phyloP scores from a whole-genome alignment of 225 moss, liverwort and hornwort species.

The Climacium dendroides region DNA sequence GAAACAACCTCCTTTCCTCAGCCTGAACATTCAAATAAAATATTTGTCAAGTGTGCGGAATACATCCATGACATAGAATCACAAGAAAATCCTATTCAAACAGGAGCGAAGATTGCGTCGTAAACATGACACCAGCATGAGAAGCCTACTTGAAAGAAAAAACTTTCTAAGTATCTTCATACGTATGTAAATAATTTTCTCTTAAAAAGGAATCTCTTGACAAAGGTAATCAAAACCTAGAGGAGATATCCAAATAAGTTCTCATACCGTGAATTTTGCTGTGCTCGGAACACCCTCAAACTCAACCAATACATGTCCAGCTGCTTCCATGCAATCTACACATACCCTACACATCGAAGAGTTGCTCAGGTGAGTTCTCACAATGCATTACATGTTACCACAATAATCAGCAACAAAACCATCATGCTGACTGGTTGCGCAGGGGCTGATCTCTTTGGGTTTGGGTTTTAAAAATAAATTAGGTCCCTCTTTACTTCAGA shows the following conservation, averaged over 20 bases:
- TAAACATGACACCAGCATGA: neutral
- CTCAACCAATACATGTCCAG: constrained; percentile 22
- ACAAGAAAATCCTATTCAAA: neutral
- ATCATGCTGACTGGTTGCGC: neutral
- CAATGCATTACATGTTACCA: neutral
- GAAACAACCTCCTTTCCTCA: constrained; percentile 24
- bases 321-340: constrained; percentile 40
- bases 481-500: neutral
- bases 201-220: neutral
- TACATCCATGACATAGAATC: neutral
- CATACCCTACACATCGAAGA: constrained; percentile 5
- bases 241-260: neutral
- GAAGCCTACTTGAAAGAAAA: neutral
- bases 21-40: neutral
- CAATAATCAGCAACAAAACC: neutral
- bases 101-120: neutral
- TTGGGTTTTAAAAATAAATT: neutral
- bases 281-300: constrained; percentile 13
- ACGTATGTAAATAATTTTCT: neutral
- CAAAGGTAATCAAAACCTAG: neutral
- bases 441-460: neutral
- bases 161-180: neutral
- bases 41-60: neutral
- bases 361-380: neutral
- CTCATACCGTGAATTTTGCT: constrained; percentile 20